Base-by-base conservation (phyloP, 331 rosid genomes). In the Telfairia occidentalis region DNA sequence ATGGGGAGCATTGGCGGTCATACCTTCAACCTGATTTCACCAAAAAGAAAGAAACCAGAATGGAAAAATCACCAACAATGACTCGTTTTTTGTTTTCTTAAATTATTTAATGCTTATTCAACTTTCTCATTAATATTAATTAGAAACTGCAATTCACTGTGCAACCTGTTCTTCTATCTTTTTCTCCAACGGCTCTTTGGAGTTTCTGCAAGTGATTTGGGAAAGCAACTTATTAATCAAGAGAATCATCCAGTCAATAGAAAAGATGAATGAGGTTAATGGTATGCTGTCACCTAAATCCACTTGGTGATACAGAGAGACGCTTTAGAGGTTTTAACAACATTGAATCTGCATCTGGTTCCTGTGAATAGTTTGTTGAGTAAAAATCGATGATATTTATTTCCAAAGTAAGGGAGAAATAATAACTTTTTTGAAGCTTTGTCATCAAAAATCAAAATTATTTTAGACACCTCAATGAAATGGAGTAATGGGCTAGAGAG, bases 291-390 rank as follows among this genome's bases (percentile, higher is more conserved):
- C 28, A 87, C 96, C 96, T 88, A 89, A 71, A 84, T 74, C 74
- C 82, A 71, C 67, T 76, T 46, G 86, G 89, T 71, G 89, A 86
- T 74, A 64, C 77, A 76, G 86, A 80, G 16, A 85, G 82, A 59
- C 89, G 90, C 83, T 90, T 90, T 52, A 78, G 82, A 78, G 96
- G 79, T 87, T 84, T 90, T 79, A 80, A 64, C 64, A 81, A 81
- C 75, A 76, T 79, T 58, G 82, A 71, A 83, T 86, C 90, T 79
- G 92, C 82, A 82, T 81, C 82, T 34, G 86, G 71, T 75, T 76
- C 84, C 98, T 91, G 96, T 72, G 81, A 78, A 75, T 61, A 46
- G 46, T 16, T 61, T 35, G 16, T 43, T 28, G 32, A 12, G 54
- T 43, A 74, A 48, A 77, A 77, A 30, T 78, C 58, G 18, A 3